Conservation (phyloP, 139 green algal genomes). For the Microglena sp. region DNA sequence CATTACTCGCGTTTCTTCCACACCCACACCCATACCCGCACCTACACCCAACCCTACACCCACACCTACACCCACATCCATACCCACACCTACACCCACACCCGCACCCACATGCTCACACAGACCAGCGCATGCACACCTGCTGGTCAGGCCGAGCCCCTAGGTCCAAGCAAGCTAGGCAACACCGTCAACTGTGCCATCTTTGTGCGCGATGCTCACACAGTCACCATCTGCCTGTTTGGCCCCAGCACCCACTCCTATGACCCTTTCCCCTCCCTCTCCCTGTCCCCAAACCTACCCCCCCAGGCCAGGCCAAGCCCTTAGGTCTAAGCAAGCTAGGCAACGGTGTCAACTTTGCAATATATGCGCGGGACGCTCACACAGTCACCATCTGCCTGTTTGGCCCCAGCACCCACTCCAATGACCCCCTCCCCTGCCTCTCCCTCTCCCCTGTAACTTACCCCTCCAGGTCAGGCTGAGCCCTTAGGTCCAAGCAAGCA, state of each 20-base stretch:
- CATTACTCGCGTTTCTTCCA: too few species aligned
- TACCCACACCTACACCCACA: background rate
- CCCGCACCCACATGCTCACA: background rate
- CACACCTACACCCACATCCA: too few species aligned
- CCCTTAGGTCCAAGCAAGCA: slow-evolving; percentile 64
- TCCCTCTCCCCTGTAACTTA: too few species aligned
- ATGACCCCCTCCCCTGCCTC: too few species aligned
- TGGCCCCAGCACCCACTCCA: too few species aligned
- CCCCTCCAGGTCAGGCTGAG: slow-evolving; percentile 29
- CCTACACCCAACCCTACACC: too few species aligned
- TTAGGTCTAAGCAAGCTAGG: slow-evolving; percentile 53
- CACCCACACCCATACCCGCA: too few species aligned
- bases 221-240: slow-evolving; percentile 53
- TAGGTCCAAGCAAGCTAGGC: slow-evolving; percentile 52
- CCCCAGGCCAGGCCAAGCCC: slow-evolving; percentile 37
- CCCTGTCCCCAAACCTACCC: too few species aligned
- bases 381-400: slow-evolving; percentile 53
- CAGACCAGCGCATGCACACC: background rate
- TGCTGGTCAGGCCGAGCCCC: slow-evolving; percentile 38
- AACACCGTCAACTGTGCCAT: slow-evolving; percentile 75
- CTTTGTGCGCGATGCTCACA: slow-evolving; percentile 45
- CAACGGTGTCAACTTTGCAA: slow-evolving; percentile 69
- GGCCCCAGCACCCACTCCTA: too few species aligned
- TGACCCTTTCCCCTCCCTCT: too few species aligned
- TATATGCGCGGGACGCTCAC: slow-evolving; percentile 54